Conservation (phyloP, 208 protist species). For the Jaenimonas drosophilae region DNA sequence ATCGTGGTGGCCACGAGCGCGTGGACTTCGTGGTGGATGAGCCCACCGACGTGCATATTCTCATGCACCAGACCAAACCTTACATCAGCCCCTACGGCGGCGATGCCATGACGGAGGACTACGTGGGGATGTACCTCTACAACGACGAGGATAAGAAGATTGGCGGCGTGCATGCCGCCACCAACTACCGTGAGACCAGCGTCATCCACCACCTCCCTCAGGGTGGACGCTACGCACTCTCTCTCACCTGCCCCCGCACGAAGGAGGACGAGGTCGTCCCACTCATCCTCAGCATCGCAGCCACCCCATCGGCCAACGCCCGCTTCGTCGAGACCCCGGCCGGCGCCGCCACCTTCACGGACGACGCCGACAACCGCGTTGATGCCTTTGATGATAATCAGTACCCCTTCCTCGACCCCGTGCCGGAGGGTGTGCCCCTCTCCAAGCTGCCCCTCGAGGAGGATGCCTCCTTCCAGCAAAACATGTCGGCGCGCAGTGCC, state of each 20-base stretch:
- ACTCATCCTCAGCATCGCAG: slow-evolving; percentile 32
- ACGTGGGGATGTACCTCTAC: slow-evolving; percentile 81
- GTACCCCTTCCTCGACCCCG: slow-evolving; percentile 57
- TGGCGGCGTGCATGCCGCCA: slow-evolving; percentile 53
- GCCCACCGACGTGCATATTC: slow-evolving; percentile 52
- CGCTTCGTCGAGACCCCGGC: slow-evolving; percentile 54
- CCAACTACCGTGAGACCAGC: slow-evolving; percentile 80
- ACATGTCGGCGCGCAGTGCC: slow-evolving; percentile 49
- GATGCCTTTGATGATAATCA: too few relatives aligned
- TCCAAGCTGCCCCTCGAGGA: slow-evolving; percentile 52
- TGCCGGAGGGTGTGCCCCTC: slow-evolving; percentile 46
- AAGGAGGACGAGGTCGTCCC: slow-evolving; percentile 40
- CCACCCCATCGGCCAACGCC: slow-evolving; percentile 20
- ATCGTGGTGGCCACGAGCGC: slow-evolving; percentile 41
- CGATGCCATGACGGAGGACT: slow-evolving; percentile 71
- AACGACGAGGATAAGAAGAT: slow-evolving; percentile 41
- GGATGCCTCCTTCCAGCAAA: slow-evolving; percentile 39
- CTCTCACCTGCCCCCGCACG: slow-evolving; percentile 50
- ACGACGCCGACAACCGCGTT: slow-evolving; percentile 62
- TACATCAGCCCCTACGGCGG: slow-evolving; percentile 20
- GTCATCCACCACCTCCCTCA: slow-evolving; percentile 36
- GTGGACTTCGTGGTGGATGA: slow-evolving; percentile 76
- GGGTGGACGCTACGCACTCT: slow-evolving; percentile 58
- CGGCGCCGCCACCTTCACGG: slow-evolving; percentile 44
- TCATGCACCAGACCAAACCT: slow-evolving; percentile 56